These are phyloP conservation scores for Pythium diclinum DNA, from an alignment of 352 stramenopile genomes.

Conservation along the genomic window DNA sequence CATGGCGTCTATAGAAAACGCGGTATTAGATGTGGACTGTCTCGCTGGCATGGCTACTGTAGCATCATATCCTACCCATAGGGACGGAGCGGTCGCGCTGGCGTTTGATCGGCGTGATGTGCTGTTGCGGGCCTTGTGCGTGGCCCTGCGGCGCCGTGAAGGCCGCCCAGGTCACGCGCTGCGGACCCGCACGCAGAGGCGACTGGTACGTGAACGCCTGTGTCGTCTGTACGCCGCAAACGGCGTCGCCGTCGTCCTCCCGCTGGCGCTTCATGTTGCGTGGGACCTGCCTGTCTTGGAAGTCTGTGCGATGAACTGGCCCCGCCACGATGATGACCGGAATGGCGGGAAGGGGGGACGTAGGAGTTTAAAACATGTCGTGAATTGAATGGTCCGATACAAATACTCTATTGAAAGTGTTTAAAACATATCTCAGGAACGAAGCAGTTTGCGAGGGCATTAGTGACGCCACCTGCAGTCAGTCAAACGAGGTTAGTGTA, in stretches of 20 bases:
- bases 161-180: conserved; percentile 1
- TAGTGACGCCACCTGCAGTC: conserved; percentile 70
- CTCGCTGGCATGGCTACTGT: neutral
- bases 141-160: neutral
- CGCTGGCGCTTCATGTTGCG: conserved; percentile 52
- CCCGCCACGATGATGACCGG: conserved; percentile 1
- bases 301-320: neutral
- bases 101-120: conserved; percentile 48
- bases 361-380: conserved; percentile 25
- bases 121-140: conserved; percentile 6
- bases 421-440: conserved; percentile 24
- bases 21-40: neutral
- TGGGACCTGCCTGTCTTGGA: neutral
- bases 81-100: conserved; percentile 65
- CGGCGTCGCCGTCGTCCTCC: conserved; percentile 26
- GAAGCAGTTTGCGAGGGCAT: conserved; percentile 7
- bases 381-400: conserved; percentile 10
- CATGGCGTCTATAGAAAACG: conserved; percentile 47
- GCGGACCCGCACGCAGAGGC: conserved; percentile 9
- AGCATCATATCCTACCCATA: conserved; percentile 38
- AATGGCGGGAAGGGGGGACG: conserved; percentile 28
- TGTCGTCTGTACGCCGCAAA: conserved; percentile 22
- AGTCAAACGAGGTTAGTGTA: conserved; percentile 44
- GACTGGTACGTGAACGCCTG: conserved; percentile 26
- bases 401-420: conserved; percentile 28